Evolutionary conservation across 2,329 filamentous ascomycete species (phyloP).

Genomic region (Macrophomina pseudophaseolina): DNA sequence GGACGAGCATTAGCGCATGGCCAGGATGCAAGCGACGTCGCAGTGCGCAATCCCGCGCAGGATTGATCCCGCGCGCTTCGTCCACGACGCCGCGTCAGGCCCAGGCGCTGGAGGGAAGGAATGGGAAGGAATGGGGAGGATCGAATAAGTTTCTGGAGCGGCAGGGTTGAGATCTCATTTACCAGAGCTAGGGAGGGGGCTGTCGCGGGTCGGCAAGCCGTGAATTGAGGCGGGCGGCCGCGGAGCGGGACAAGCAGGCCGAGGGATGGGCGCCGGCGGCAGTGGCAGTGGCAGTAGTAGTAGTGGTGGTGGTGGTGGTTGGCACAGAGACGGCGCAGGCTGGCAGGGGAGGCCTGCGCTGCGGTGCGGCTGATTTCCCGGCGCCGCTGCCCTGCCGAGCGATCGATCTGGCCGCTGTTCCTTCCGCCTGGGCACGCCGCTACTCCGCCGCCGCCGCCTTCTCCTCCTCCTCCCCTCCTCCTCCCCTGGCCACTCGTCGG

Average conservation of each 20-base stretch:
- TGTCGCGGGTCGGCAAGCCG: constrained; percentile 9
- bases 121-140: too few relatives aligned
- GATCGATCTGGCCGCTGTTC: background rate
- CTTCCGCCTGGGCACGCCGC: background rate
- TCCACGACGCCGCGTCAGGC: background rate
- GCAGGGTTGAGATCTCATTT: background rate
- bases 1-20: background rate
- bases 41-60: background rate
- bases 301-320: background rate
- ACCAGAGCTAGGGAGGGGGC: background rate
- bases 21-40: background rate
- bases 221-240: background rate
- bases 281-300: background rate
- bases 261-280: background rate
- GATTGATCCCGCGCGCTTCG: background rate
- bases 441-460: background rate
- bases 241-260: background rate
- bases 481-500: too few relatives aligned
- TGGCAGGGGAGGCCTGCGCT: background rate
- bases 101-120: background rate
- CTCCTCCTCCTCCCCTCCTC: too few relatives aligned
- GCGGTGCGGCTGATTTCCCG: background rate
- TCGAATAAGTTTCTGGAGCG: too few relatives aligned
- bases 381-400: background rate
- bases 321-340: background rate